A percentile compares a stretch with the other conserved stretches of the same genome.
Conservation (phyloP, 2,329 filamentous ascomycete genomes). For the Diaporthe capsici region DNA sequence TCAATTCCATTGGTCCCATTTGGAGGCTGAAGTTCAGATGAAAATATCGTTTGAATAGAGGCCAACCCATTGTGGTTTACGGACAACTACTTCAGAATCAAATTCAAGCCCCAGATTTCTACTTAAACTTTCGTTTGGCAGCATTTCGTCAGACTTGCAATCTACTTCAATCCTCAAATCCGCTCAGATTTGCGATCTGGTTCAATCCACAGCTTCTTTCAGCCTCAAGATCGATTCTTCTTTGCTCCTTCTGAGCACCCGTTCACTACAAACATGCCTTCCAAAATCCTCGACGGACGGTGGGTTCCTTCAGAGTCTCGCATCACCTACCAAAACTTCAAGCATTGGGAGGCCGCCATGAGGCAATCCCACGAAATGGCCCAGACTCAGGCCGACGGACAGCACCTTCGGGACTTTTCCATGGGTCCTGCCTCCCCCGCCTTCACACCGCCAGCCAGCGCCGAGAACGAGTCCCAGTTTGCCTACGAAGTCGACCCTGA, state of each 20-base stretch:
- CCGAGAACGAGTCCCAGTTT: background rate
- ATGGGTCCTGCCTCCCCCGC: background rate
- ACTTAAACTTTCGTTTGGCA: background rate
- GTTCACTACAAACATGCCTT: background rate
- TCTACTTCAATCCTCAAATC: background rate
- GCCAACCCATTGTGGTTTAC: background rate
- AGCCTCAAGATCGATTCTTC: no score
- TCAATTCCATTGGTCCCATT: background rate
- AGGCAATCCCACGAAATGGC: background rate
- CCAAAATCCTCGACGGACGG: background rate
- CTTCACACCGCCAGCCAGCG: background rate
- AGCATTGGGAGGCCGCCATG: background rate
- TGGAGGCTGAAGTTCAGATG: background rate
- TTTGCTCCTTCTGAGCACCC: background rate
- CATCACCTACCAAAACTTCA: background rate
- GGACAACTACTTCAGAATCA: background rate
- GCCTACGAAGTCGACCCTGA: background rate
- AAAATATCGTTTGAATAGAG: background rate
- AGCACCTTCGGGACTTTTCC: background rate
- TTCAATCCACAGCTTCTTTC: background rate
- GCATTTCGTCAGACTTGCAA: background rate
- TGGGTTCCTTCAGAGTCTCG: background rate
- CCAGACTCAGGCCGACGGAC: background rate
- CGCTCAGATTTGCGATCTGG: background rate
- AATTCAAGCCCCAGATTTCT: background rate